Evolutionary conservation across 768 basidiomycete species (phyloP).

Genomic region (Russula sp.): DNA sequence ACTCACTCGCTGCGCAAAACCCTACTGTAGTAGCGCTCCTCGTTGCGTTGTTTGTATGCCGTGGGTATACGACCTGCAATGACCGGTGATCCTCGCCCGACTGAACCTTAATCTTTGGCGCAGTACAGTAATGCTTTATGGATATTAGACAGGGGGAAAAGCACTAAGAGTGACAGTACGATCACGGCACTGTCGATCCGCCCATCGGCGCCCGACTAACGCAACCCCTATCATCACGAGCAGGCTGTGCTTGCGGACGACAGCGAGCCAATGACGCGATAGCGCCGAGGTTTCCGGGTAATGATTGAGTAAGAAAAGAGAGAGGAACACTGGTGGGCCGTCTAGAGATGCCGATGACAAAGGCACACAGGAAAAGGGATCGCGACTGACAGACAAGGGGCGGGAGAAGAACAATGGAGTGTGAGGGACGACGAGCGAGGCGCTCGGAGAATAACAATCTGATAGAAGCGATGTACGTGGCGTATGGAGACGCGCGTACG

Average conservation of each 20-base stretch:
- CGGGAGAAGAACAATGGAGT: not conserved
- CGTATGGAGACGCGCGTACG: conserved; percentile 15
- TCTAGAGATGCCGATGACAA: not conserved
- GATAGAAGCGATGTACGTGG: conserved; percentile 22
- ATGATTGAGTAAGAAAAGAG: conserved; percentile 1
- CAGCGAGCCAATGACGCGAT: not conserved
- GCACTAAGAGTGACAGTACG: not conserved
- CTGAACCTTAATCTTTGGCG: conserved; percentile 13
- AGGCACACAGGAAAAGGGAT: not conserved
- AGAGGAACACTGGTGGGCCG: not conserved
- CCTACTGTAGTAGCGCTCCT: too few relatives aligned
- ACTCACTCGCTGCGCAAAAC: not conserved
- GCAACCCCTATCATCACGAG: conserved; percentile 16
- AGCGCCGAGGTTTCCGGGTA: not conserved
- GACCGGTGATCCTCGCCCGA: not conserved
- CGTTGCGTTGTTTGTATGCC: not conserved
- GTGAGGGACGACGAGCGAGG: conserved; percentile 15
- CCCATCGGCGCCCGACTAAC: conserved; percentile 21
- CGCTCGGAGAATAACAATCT: conserved; percentile 19
- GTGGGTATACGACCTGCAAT: not conserved
- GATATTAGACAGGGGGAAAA: not conserved
- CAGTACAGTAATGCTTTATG: not conserved
- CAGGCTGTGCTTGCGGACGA: not conserved
- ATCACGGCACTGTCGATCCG: conserved; percentile 22
- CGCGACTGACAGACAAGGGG: not conserved